Evolutionary conservation across 148 eudicot species (phyloP), one percentile per base, ranked within the genome.

Genomic region (Cornus suecica): DNA sequence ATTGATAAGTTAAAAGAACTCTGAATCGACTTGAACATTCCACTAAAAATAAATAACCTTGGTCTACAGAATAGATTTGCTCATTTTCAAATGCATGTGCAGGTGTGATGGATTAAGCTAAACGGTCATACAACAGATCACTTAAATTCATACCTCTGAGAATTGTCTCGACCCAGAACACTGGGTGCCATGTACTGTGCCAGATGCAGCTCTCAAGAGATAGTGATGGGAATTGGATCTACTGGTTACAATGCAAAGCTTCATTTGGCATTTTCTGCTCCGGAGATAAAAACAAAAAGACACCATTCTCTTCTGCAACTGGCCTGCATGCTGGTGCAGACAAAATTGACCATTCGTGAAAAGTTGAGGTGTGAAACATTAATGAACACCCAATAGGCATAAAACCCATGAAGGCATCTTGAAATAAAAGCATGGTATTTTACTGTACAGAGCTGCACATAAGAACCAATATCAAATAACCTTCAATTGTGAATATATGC

Each of bases 261-360:
- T 86, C 26, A 65, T 16, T 63, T 74, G 76, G 62, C 79, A 74
- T 42, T 71, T 73, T 34, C 69, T 74, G 27, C 77, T 70, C 37
- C 62, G 78, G 25, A 73, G 51, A 73, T 41, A 74, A 58, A 78
- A 16, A 74, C 77, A 74, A 61, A 82, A 76, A 58, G 80, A 74
- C 68, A 77, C 13, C 48, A 70, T 66, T 78, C 73, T 71, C 54
- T 71, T 82, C 70, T 61, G 80, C 65, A 77, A 65, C 66, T 75
- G 78, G 78, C 73, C 76, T 60, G 74, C 68, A 42, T 70, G 74
- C 41, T 74, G 52, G 76, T 76, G 75, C 20, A 80, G 73, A 77
- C 69, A 74, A 37, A 80, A 63, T 70, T 65, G 75, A 66, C 76
- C 74, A 83, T 74, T 83, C 79, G 92, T 92, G 84, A 58, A 76